Conservation (phyloP, 148 eudicot species). For the Nyssa sinensis region DNA sequence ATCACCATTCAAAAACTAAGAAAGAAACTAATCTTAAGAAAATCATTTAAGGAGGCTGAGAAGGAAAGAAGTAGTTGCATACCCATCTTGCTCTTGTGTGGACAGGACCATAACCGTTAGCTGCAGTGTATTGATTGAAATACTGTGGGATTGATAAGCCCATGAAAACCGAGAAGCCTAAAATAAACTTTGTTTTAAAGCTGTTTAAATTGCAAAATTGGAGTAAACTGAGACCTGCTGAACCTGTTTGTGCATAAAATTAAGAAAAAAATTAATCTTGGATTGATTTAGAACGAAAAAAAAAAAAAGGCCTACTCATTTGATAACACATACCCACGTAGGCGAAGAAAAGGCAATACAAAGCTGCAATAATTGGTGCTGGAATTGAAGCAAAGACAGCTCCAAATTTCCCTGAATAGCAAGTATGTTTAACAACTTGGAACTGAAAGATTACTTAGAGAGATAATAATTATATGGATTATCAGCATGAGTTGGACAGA, state of each 20-base stretch:
- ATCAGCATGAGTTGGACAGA: not conserved
- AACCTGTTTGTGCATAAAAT: slow-evolving; percentile 40
- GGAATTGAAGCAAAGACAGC: slow-evolving; percentile 86
- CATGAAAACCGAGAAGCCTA: slow-evolving; percentile 73
- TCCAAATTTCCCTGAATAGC: slow-evolving; percentile 67
- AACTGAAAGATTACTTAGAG: not conserved
- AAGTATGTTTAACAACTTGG: not conserved
- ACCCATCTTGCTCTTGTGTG: slow-evolving; percentile 83
- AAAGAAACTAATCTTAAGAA: not conserved
- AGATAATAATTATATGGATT: not conserved
- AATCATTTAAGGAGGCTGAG: not conserved
- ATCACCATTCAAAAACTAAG: not conserved
- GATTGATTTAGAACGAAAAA: not conserved
- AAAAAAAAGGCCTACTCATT: not conserved
- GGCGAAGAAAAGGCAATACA: slow-evolving; percentile 80
- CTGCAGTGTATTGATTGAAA: slow-evolving; percentile 59
- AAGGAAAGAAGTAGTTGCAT: slow-evolving; percentile 7
- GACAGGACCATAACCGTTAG: slow-evolving; percentile 60
- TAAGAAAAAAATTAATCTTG: not conserved
- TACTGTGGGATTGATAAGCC: slow-evolving; percentile 81
- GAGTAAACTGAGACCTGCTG: slow-evolving; percentile 70
- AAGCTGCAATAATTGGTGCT: slow-evolving; percentile 74
- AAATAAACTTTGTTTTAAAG: slow-evolving; percentile 63
- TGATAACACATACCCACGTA: slow-evolving; percentile 61
- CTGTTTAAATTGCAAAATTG: slow-evolving; percentile 84